A percentile compares a stretch with the other conserved stretches of the same genome.
phyloP scores from a whole-genome alignment of 2,329 filamentous ascomycete genomes.

The Myriosclerotinia scirpicola region DNA sequence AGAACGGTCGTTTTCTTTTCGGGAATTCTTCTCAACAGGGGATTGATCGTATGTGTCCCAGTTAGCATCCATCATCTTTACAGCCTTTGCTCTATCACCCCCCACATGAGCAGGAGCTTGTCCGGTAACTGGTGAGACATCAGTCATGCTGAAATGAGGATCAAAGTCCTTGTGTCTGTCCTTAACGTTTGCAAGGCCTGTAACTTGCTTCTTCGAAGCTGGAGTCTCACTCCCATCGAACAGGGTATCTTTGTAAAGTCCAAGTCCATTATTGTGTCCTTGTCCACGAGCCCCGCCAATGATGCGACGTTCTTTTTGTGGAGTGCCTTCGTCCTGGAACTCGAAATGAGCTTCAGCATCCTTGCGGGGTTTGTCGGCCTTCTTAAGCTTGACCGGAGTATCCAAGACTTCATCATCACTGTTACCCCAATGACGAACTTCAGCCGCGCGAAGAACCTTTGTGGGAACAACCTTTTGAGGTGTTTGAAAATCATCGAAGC shows the following conservation, averaged over 20 bases:
- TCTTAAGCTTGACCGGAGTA: conserved; percentile 58
- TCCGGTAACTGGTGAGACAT: conserved; percentile 58
- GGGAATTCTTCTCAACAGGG: conserved; percentile 44
- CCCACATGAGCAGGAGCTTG: conserved; percentile 48
- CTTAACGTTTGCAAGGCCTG: conserved; percentile 65
- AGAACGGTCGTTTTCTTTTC: conserved; percentile 41
- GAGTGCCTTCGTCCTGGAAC: conserved; percentile 71
- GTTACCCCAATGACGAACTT: conserved; percentile 77
- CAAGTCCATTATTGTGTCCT: conserved; percentile 65
- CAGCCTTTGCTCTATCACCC: conserved; percentile 64
- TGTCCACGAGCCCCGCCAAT: conserved; percentile 52
- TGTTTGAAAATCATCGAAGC: conserved; percentile 83
- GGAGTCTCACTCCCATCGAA: conserved; percentile 48
- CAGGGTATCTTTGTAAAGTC: conserved; percentile 76
- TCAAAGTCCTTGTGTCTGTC: conserved; percentile 76
- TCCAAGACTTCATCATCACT: conserved; percentile 61
- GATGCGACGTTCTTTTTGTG: conserved; percentile 51
- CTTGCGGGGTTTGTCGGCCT: conserved; percentile 67
- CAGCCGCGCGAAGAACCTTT: conserved; percentile 62
- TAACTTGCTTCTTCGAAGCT: conserved; percentile 30
- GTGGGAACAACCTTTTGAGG: conserved; percentile 68
- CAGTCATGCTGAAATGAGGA: conserved; percentile 73
- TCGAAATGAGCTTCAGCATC: conserved; percentile 84
- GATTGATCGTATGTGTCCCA: conserved; percentile 59
- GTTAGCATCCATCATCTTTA: conserved; percentile 70